Base-by-base conservation (phyloP, 768 basidiomycete species). In the Lentinus brumalis region DNA sequence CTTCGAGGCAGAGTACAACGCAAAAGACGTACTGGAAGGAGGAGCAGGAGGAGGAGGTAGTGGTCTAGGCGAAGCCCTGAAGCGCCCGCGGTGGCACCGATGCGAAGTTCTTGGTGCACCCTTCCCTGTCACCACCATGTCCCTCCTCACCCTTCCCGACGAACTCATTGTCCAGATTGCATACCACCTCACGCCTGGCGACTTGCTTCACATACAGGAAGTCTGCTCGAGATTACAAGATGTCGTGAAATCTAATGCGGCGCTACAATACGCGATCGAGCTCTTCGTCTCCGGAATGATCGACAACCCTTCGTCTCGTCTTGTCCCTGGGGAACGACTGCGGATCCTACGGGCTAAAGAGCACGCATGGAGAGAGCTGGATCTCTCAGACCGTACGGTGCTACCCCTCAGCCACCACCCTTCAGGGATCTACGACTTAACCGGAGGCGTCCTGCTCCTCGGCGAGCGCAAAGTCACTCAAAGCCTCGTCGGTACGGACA, bases 391-490 rank as follows among this genome's bases (percentile, higher is more conserved):
- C 35, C 46, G 54, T 12, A 53, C 31, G 30, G 21, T 53, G 2
- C 46, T 64, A 11, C 14, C 50, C 21, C 58, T 67, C 12, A 6
- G 31, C 4, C 67, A 66, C 51, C 53, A 57, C 12, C 66, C 69
- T 0, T 67, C 66, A 4, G 61, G 67, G 10, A 70, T 70, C 8
- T 70, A 70, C 57, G 69, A 70, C 50, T 61, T 70, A n/a, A 69
- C 68, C 26, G 62, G 62, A 15, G 69, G 68, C 7, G 53, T 66
- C 7, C 57, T 68, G 29, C 59, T 70, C 31, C 61, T 70, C 16
- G 69, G 69, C 4, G 66, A 67, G 52, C 49, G 62, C 9, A 54
- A 47, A 35, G 18, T 16, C 38, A 26, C 18, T 14, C 53, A 51
- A 26, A 26, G 44, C 46, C 30, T 47, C 50, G n/a, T 40, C 4